Evolutionary conservation across 2,329 filamentous ascomycete genomes (phyloP), one percentile per base, ranked within the genome.

Genomic region (Pestalotiopsis sp.): DNA sequence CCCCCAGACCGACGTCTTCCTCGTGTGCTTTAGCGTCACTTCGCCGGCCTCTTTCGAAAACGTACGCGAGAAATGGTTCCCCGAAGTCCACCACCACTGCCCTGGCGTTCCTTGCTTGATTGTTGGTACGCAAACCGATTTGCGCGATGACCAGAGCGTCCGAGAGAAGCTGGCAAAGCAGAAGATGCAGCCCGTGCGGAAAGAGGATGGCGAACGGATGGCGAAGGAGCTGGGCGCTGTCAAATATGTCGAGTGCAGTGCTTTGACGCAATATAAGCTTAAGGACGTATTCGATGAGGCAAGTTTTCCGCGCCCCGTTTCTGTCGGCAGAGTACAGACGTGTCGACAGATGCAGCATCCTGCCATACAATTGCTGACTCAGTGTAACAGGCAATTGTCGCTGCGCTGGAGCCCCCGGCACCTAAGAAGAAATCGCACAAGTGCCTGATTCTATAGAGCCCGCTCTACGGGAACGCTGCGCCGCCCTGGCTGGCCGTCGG

Each of bases 251-350:
- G 96, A 99, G 85, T 99, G 96, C 86, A 98, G 95, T 79, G 96
- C 96, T 68, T 85, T 99, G 81, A 98, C 96, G 71, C 96, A 99
- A 85, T 98, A 95, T 85, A 98, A 98, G 84, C 85, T 99, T 73
- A 99, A 99, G 87, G 96, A 98, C 79, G 96, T 99, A 20, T 99
- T 99, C 82, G 96, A 99, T 78, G 96, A 98, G 92, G 95, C 97
- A 88, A 75, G 88, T 78, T 9, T 64, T 64, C 5, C 17, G 20
- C 14, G 17, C 27, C 64, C 27, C 58, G 1, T 56, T 63, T 38
- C 49, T 38, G 25, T 58, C 9, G 23, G 13, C 62, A 49, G 4
- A 27, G 23, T 25, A 23, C 12, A 23, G 4, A 45, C 36, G 11
- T 31, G 20, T 63, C 36, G 31, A 38, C 38, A 52, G 17, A 9